phyloP scores from a whole-genome alignment of 495 filamentous ascomycete genomes.

The Friedmanniomyces simplex region DNA sequence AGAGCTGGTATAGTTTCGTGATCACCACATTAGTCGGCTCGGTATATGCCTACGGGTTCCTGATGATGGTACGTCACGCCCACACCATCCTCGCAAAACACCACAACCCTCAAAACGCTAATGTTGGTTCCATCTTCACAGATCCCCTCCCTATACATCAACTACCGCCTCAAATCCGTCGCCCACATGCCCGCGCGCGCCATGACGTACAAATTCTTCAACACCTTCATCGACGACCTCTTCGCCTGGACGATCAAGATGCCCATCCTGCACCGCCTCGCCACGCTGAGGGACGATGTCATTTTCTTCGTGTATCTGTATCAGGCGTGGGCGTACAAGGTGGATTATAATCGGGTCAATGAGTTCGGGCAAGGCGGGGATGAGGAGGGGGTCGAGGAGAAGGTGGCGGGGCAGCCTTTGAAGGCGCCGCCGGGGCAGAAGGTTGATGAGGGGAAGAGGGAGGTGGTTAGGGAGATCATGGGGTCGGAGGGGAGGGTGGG shows the following conservation, averaged over 20 bases:
- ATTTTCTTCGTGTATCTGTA: conserved; percentile 99
- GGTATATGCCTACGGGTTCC: conserved; percentile 95
- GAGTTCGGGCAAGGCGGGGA: conserved; percentile 95
- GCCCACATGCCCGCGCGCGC: conserved; percentile 95
- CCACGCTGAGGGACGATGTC: conserved; percentile 86
- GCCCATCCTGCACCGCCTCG: conserved; percentile 89
- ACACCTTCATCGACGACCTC: conserved; percentile 74
- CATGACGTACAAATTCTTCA: conserved; percentile 95
- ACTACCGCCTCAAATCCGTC: conserved; percentile 92
- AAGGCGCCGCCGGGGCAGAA: conserved; percentile 25
- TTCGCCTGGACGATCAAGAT: conserved; percentile 99
- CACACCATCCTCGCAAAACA: not conserved
- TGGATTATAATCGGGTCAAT: conserved; percentile 87
- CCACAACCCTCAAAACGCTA: not conserved
- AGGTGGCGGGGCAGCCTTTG: conserved; percentile 30
- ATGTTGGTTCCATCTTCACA: not conserved
- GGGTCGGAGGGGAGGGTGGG: conserved; percentile 20
- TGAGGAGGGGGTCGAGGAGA: conserved; percentile 61
- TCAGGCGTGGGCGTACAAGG: conserved; percentile 83
- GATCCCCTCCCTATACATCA: conserved; percentile 89
- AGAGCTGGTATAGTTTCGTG: conserved; percentile 94
- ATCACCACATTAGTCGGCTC: conserved; percentile 86
- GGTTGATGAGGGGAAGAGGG: conserved; percentile 31
- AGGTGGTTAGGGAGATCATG: not conserved
- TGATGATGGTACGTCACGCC: conserved; percentile 73